phyloP scores from a whole-genome alignment of 805 yeast species.

The Pichia gijzeniarum region DNA sequence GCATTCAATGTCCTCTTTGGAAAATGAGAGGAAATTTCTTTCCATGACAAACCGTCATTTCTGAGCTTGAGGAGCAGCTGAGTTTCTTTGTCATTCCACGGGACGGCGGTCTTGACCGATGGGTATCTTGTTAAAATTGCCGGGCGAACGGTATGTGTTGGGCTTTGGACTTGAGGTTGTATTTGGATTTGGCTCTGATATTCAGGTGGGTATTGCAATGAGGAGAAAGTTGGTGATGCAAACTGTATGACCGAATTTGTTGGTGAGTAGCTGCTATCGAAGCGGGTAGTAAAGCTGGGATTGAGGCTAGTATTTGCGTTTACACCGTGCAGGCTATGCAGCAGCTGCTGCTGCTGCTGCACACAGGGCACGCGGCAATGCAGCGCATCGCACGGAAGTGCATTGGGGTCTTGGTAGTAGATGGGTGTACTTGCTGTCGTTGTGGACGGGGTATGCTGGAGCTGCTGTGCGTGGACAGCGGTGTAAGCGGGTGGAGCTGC shows the following conservation, averaged over 20 bases:
- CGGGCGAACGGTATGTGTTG: neutral
- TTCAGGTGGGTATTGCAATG: too few relatives aligned
- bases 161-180: neutral
- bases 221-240: too few relatives aligned
- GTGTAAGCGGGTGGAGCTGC: too few relatives aligned
- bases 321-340: neutral
- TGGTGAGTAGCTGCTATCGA: too few relatives aligned
- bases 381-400: too few relatives aligned
- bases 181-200: neutral
- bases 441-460: neutral
- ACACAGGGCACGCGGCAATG: too few relatives aligned
- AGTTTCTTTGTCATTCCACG: constrained; percentile 8
- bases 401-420: neutral
- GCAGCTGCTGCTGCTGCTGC: neutral
- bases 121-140: neutral
- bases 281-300: too few relatives aligned
- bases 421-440: constrained; percentile 1
- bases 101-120: constrained; percentile 5
- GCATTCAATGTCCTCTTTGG: constrained; percentile 10
- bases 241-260: too few relatives aligned
- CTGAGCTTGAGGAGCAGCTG: constrained; percentile 3
- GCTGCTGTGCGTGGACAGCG: neutral
- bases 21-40: constrained; percentile 8
- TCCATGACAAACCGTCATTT: constrained; percentile 7
- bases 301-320: too few relatives aligned